Evolutionary conservation across 192 early-diverging fungal species (phyloP).

Genomic region (Rhizoclosmatium sp.): DNA sequence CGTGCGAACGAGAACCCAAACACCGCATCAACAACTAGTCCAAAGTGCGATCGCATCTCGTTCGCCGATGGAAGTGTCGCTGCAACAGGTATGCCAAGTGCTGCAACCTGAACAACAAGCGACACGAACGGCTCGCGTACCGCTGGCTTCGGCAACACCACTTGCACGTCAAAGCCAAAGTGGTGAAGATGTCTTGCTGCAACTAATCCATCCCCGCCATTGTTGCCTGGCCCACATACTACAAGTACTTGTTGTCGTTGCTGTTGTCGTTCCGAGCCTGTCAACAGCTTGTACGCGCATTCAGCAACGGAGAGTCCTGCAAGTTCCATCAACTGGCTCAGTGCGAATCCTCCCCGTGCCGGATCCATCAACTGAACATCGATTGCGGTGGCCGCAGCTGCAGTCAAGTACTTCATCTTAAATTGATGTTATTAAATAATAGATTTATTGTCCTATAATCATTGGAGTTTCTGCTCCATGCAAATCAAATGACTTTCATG

Average conservation of each 20-base stretch:
- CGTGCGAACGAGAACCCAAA: constrained; percentile 84
- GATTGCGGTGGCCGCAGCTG: constrained; percentile 64
- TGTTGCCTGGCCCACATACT: constrained; percentile 85
- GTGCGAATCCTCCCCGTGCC: constrained; percentile 79
- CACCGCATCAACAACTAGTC: constrained; percentile 85
- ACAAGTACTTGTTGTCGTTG: neutral
- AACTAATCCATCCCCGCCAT: constrained; percentile 96
- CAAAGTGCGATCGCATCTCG: constrained; percentile 47
- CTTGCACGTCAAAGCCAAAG: constrained; percentile 78
- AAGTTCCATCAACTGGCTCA: constrained; percentile 81
- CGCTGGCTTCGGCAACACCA: neutral
- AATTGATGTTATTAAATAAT: too few relatives aligned
- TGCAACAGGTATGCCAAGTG: constrained; percentile 72
- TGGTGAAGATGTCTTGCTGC: constrained; percentile 89
- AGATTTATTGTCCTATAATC: too few relatives aligned
- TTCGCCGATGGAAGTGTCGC: constrained; percentile 42
- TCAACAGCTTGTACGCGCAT: constrained; percentile 74
- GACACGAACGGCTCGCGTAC: neutral
- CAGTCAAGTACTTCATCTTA: neutral
- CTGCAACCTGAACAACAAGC: constrained; percentile 74
- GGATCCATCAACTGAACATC: constrained; percentile 87
- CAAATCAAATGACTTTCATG: too few relatives aligned
- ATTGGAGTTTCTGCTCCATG: too few relatives aligned
- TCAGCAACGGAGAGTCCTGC: constrained; percentile 94
- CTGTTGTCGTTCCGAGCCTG: constrained; percentile 52